Base-by-base conservation (phyloP, 768 basidiomycete genomes). In the Porpolomopsis calyptriformis region DNA sequence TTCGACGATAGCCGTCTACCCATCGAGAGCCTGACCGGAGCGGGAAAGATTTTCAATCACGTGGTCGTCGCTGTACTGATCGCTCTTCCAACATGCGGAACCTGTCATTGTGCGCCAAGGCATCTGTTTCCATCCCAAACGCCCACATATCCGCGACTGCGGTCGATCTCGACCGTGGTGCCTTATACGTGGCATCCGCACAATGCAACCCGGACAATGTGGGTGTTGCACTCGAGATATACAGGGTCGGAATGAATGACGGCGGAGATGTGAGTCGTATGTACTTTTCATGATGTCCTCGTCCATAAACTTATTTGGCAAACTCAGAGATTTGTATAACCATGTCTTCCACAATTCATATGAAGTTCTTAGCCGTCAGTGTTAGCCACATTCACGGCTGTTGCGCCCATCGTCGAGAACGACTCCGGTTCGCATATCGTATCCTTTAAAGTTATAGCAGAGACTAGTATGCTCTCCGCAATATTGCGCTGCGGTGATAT, bases 401-500 rank as follows among this genome's bases (percentile, higher is more conserved):
- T 61, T 10, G 51, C 64, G 4, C 62, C 65, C 5, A 53, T 60
- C 11, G 49, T 53, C 46, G 50, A 19, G 6, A 6, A 22, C 11
- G 10, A 20, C 12, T 16, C 22, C 3, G 42, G 51, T 14, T 49
- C 65, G 9, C 73, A 84, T 57, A 68, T 85, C 10, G 61, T 87
- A 11, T 76, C 77, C 22, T 67, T 92, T 46, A 73, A 74, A 43
- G 76, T 88, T 40, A 66, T 91, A 22, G 69, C 83, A 3, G 92
- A 96, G 52, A 71, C 72, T n/a, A 70, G 78, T 40, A 68, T 71
- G 2, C 64, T 97, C 8, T 77, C 72, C 4, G 59, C 82, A 7
- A 72, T 94, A 11, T 78, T 80, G 52, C 72, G 78, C 5, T 75
- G 77, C 6, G 94, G 94, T 42, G 93, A 96, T 56, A 90, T 98